Evolutionary conservation across 2,329 filamentous ascomycete genomes (phyloP), one percentile per base, ranked within the genome.

Genomic region (Lachnellula occidentalis): DNA sequence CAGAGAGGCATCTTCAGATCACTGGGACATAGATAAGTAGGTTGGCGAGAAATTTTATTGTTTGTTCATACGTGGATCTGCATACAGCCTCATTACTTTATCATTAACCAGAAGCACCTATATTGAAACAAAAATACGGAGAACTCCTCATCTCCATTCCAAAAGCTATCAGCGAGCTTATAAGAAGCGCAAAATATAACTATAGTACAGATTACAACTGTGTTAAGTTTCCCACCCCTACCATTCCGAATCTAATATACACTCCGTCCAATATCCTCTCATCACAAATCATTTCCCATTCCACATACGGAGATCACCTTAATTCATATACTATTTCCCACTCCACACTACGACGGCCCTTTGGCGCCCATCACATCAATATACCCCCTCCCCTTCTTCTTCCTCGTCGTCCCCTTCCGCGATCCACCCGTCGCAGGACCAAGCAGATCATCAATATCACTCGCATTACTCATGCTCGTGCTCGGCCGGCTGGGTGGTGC

Each of bases 361-460:
- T 66, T 67, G 12, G 64, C 65, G 3, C 64, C 88, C 91, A 97
- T 96, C 57, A 99, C 90, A 78, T 99, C 94, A 31, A 99, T 86
- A 76, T 99, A 99, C 27, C 92, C 78, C 31, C 90, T 87, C 21
- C 86, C 84, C 77, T 91, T 96, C 76, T 90, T 77, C 70, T 87
- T 90, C 70, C 83, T 88, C 61, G 67, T 74, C 0, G 78, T 78
- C 5, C 78, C 75, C 64, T 69, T 72, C 2, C 79, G 80, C 56
- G 88, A 92, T 60, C 88, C 81, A 17, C 87, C 81, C 31, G 78
- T 81, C 3, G 87, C 82, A 4, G 87, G 85, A 5, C 89, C 89
- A 21, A 99, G 76, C 59, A 99, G 75, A 70, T 99, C 94, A 65
- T 99, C 94, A 67, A 99, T 95, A 64, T 88, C 94, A 71, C 86